Conservation (phyloP, 1,284 basidiomycete species). For the Limonomyces culmigenus region DNA sequence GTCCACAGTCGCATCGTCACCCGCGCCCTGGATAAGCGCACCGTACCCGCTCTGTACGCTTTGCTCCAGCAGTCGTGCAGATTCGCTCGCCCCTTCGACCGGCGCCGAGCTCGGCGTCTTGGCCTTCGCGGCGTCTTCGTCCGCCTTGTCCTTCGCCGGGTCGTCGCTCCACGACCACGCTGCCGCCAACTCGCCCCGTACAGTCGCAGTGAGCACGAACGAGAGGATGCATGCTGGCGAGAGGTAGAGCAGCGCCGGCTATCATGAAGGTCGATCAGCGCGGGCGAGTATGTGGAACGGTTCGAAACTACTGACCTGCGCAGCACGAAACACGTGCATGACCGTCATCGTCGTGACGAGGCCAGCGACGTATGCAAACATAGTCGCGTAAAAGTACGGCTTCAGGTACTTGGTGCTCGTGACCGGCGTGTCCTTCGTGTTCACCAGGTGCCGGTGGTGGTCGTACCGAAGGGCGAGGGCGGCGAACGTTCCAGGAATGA, state of each 20-base stretch:
- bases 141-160: too few species aligned
- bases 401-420: conserved; percentile 29
- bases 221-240: conserved; percentile 52
- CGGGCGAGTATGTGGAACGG: background rate
- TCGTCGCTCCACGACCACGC: conserved; percentile 52
- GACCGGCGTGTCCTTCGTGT: conserved; percentile 9
- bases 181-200: conserved; percentile 38
- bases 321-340: conserved; percentile 69
- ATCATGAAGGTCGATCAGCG: background rate
- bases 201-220: conserved; percentile 32
- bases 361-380: conserved; percentile 69
- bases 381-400: conserved; percentile 65
- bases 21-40: too few species aligned
- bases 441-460: conserved; percentile 27
- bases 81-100: too few species aligned
- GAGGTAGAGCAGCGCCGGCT: conserved; percentile 1
- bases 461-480: conserved; percentile 85
- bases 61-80: too few species aligned
- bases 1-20: too few species aligned
- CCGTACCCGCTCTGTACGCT: too few species aligned
- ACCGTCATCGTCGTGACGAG: conserved; percentile 70
- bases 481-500: conserved; percentile 82
- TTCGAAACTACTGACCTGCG: conserved; percentile 38
- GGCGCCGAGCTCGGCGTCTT: too few species aligned
- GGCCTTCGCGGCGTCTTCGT: too few species aligned